Evolutionary conservation across 2,329 filamentous ascomycete species (phyloP), one percentile per base, ranked within the genome.

Genomic region (Verticillium nubilum): DNA sequence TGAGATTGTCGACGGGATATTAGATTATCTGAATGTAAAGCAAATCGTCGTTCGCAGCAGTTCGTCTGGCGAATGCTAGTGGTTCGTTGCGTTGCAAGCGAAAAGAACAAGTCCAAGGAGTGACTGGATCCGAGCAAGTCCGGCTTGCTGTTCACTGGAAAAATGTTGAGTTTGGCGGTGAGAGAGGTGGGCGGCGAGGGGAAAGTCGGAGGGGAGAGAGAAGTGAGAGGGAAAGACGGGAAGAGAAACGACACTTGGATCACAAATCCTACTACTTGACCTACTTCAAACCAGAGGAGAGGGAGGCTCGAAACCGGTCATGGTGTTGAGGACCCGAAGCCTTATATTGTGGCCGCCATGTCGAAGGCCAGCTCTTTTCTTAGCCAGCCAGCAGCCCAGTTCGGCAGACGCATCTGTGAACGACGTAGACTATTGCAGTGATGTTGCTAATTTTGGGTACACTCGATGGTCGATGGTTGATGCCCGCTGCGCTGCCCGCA

Each of bases 51-150:
- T 29, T 25, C 52, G 52, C 23, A 33, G 37, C 54, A 56, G 54
- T 47, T 47, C 37, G 37, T 47, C 37, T 47, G 37, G 37, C 37
- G 37, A 47, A 47, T 47, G 37, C 37, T 47, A 47, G 37, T 47
- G 37, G 37, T 47, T 47, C 37, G 37, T 47, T 23, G 37, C 37
- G 37, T 23, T 9, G 37, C 37, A 23, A n/a, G 37, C 37, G n/a
- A 23, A 23, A 5, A 31, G n/a, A 31, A 31, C 13, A 31, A 19
- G 37, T 47, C n/a, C 17, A 47, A 47, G 37, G 37, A 77, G 77
- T 74, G 78, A 83, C 74, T 78, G 80, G 77, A 76, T 80, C 71
- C 69, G 74, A 81, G 80, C 82, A 85, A 86, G 82, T 75, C 83
- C 83, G 70, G 83, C 82, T 85, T 84, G 81, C 80, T 72, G 73